Conservation (phyloP, 495 filamentous ascomycete species). For the Cudoniella acicularis region DNA sequence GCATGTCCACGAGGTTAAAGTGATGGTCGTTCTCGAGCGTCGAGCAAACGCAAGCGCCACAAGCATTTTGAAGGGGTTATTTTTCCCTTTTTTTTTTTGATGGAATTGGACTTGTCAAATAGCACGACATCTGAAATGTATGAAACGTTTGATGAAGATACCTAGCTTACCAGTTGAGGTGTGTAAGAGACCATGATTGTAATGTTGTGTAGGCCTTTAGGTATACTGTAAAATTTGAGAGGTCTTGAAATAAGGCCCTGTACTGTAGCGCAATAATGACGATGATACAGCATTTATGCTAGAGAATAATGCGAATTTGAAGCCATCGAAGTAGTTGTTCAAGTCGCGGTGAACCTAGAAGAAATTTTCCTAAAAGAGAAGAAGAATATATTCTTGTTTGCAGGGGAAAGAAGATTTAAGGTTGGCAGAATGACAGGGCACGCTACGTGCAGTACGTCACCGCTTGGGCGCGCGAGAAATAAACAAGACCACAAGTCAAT, state of each 20-base stretch:
- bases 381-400: not conserved
- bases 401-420: not conserved
- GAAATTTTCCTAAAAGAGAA: not conserved
- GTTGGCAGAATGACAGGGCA: not conserved
- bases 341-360: not conserved
- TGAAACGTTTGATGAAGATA: conserved; percentile 15
- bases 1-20: conserved; percentile 57
- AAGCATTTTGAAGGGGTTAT: conserved; percentile 6
- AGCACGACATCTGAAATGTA: conserved; percentile 18
- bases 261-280: not conserved
- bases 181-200: not conserved
- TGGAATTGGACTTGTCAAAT: conserved; percentile 23
- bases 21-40: conserved; percentile 53
- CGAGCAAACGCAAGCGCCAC: conserved; percentile 48
- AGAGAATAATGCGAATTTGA: not conserved
- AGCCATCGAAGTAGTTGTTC: not conserved
- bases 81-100: conserved; percentile 6
- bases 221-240: not conserved
- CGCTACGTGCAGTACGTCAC: not conserved
- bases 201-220: not conserved
- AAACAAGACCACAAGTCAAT: not conserved
- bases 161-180: not conserved
- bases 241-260: not conserved
- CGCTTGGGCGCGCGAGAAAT: not conserved
- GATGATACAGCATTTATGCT: not conserved